These are phyloP conservation scores for Lindgomyces ingoldianus DNA, from an alignment of 495 filamentous ascomycete species.

Conservation along the genomic window DNA sequence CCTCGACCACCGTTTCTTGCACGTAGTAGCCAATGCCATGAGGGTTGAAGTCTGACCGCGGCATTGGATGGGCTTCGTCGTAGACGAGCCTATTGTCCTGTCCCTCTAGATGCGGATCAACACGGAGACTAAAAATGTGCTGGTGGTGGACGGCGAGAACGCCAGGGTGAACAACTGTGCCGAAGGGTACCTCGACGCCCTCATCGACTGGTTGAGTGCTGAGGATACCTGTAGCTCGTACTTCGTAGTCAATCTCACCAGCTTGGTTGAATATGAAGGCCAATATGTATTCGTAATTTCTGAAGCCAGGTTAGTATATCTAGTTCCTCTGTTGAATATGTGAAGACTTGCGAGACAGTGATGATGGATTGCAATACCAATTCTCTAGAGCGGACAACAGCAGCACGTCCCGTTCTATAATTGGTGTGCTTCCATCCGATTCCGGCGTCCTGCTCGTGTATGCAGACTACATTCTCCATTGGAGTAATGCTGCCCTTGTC, in stretches of 20 bases:
- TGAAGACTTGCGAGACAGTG: slow-evolving; percentile 49
- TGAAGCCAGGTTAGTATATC: not conserved
- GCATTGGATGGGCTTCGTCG: slow-evolving; percentile 72
- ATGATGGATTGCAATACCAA: slow-evolving; percentile 68
- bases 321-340: not conserved
- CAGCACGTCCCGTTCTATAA: slow-evolving; percentile 68
- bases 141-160: slow-evolving; percentile 79
- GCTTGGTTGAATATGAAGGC: slow-evolving; percentile 85
- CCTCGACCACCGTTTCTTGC: slow-evolving; percentile 59
- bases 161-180: slow-evolving; percentile 83
- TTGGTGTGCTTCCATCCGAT: slow-evolving; percentile 85
- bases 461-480: slow-evolving; percentile 74
- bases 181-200: slow-evolving; percentile 67
- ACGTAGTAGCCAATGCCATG: slow-evolving; percentile 75
- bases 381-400: slow-evolving; percentile 68
- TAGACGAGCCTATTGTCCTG: slow-evolving; percentile 68
- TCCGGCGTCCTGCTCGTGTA: slow-evolving; percentile 74
- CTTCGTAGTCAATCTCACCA: slow-evolving; percentile 76
- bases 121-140: slow-evolving; percentile 85
- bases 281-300: slow-evolving; percentile 70
- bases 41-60: slow-evolving; percentile 74
- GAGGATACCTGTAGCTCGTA: slow-evolving; percentile 79
- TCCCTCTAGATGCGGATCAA: slow-evolving; percentile 82
- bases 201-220: slow-evolving; percentile 80
- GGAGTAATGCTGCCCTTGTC: slow-evolving; percentile 59